These are phyloP conservation scores for Cystofilobasidium macerans DNA, from an alignment of 768 basidiomycete genomes.

Conservation along the genomic window DNA sequence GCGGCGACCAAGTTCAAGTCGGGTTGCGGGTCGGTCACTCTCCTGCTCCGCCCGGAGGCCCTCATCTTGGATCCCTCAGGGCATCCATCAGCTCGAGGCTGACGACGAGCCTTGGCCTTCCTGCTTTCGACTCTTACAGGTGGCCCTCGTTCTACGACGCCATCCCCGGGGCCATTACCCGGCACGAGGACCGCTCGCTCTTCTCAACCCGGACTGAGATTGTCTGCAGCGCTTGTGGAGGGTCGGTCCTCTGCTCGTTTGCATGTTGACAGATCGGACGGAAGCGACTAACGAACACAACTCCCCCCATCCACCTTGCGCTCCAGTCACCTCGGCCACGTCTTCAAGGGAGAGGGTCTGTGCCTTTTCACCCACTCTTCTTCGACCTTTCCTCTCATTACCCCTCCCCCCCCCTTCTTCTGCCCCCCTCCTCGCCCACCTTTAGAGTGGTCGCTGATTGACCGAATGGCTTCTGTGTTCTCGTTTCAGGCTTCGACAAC, in stretches of 20 bases:
- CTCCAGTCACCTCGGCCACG: conserved; percentile 86
- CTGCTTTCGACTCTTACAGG: conserved; percentile 43
- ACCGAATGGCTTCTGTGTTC: not conserved
- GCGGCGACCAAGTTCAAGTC: conserved; percentile 26
- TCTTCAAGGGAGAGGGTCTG: conserved; percentile 83
- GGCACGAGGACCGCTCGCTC: conserved; percentile 56
- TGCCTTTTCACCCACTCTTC: conserved; percentile 65
- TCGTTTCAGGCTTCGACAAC: conserved; percentile 38
- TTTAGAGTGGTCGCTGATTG: not conserved
- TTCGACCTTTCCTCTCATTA: too few species aligned
- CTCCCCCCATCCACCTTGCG: conserved; percentile 24
- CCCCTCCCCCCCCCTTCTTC: not conserved
- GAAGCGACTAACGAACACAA: too few species aligned
- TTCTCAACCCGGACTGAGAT: conserved; percentile 60
- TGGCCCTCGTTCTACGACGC: conserved; percentile 99
- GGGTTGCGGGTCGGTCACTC: conserved; percentile 17
- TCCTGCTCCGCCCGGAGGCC: too few species aligned
- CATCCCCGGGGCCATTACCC: conserved; percentile 71
- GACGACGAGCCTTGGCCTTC: too few species aligned
- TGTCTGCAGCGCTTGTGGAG: conserved; percentile 4
- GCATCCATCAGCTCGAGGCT: too few species aligned
- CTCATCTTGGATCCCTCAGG: too few species aligned
- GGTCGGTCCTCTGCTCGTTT: not conserved
- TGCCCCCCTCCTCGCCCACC: too few species aligned
- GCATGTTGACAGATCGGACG: too few species aligned